Evolutionary conservation across 768 basidiomycete species (phyloP), one percentile per base, ranked within the genome.

Genomic region (Tricholoma furcatifolium): DNA sequence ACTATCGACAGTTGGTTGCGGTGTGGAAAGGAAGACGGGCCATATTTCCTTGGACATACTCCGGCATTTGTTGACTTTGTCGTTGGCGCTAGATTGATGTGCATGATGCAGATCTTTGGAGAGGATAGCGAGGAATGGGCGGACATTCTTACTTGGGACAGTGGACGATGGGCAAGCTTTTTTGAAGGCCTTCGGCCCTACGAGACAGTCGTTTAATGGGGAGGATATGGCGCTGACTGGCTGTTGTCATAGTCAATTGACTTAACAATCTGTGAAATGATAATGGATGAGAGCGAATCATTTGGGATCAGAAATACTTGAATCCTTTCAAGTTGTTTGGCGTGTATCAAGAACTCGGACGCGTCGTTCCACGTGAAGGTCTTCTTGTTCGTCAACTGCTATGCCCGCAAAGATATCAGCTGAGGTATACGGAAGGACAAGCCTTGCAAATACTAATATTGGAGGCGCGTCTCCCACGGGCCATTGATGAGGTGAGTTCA

Each of bases 401-500:
- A 69, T 69, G 68, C 61, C 68, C 41, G 66, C 64, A 9, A 43
- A 61, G 9, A 65, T 63, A 20, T 70, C 69, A 4, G 45, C 54
- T 20, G 65, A 67, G 61, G 69, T 60, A 51, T 27, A 7, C 7
- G 7, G 3, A 4, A 27, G 27, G 27, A 27, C 4, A 39, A 38
- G 32, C 31, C 32, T 21, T 41, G 11, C 36, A 38, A 38, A 43
- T 27, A 11, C 21, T 7, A 12, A 43, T 21, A 23, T n/a, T n/a
- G n/a, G n/a, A n/a, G n/a, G n/a, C n/a, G n/a, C 63, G 62, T 23
- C 61, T 87, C 17, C 56, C 91, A 49, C 74, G 69, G 55, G 70
- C 74, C 47, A 81, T 92, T 42, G 85, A 91, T 62, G 83, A 89
- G 67, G 89, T 88, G 69, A 55, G 48, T n/a, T 47, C 20, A 46